A percentile compares a stretch with the other conserved stretches of the same genome.
phyloP scores from a whole-genome alignment of 495 filamentous ascomycete species.

The Daldinia loculata region DNA sequence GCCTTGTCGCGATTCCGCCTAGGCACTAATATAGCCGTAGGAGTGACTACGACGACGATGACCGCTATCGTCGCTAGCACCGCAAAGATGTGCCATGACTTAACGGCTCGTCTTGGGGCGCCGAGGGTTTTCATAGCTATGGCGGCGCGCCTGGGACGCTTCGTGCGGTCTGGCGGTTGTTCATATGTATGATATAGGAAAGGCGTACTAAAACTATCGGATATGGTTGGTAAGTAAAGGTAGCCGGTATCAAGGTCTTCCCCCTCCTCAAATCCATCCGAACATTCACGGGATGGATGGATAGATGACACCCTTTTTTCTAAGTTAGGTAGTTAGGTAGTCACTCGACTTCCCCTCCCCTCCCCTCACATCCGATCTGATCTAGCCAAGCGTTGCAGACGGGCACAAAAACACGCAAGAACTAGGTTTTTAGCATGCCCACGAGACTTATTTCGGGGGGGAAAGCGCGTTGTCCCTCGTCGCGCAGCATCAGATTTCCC shows the following conservation, averaged over 20 bases:
- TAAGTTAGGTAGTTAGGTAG: neutral
- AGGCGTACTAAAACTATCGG: neutral
- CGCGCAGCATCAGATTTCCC: neutral
- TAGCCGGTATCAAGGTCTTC: neutral
- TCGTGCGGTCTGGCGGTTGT: neutral
- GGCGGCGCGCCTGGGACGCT: neutral
- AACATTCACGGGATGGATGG: neutral
- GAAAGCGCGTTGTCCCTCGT: neutral
- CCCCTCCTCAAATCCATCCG: neutral
- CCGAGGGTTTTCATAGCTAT: conserved; percentile 1
- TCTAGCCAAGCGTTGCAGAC: neutral
- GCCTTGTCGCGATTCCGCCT: conserved; percentile 11
- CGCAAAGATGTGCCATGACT: conserved; percentile 15
- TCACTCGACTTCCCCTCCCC: neutral
- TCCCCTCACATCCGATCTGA: neutral
- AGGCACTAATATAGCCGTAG: conserved; percentile 16
- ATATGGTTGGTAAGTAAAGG: neutral
- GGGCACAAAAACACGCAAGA: neutral
- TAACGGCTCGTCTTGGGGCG: neutral
- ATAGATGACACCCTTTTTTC: neutral
- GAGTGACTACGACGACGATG: conserved; percentile 10
- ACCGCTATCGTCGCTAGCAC: conserved; percentile 1
- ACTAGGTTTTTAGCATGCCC: neutral
- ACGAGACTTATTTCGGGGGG: neutral
- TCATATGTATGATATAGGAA: conserved; percentile 1